Evolutionary conservation across 306 rosid species (phyloP), one percentile per base, ranked within the genome.

Genomic region (Cyclanthera cordifolia): DNA sequence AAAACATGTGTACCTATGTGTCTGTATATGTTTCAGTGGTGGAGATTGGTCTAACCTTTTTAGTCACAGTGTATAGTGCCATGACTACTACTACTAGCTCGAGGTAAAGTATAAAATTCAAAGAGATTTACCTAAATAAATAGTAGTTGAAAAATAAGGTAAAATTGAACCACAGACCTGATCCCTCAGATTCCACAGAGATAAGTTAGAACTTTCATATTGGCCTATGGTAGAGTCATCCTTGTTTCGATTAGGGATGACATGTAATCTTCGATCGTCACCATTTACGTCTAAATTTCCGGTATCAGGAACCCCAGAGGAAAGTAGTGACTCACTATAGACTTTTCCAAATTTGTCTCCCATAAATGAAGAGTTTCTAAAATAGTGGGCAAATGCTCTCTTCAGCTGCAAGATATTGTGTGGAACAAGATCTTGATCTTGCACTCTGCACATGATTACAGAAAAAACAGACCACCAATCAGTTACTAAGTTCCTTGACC

Each of bases 181-280:
- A 75, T 90, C 95, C 46, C 97, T 83, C 79, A 88, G 74, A 79
- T 83, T 87, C 90, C 88, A 81, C 8, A 91, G 79, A 21, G 86
- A 80, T 64, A 80, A 76, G 73, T 70, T 59, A 73, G 67, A 79
- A 69, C 95, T 87, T 77, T 80, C 93, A 50, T 82, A 84, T 71
- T 79, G 96, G 74, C 75, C 74, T 76, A 73, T 73, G 1, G 83
- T 76, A 66, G 84, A 79, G 20, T 87, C 95, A 56, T 85, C 92
- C 71, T 77, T 89, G 78, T 64, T 81, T 82, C 82, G 87, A 12
- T 53, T 73, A 56, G 92, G 90, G 77, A 91, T 81, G 1, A 76
- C 73, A 72, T 66, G 72, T 72, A 89, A 56, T 49, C 78, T 73
- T 56, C 78, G 82, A 58, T 53, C 52, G 17, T 45, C 15, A 41